These are phyloP conservation scores for Antrodiella citrinella DNA, from an alignment of 768 basidiomycete genomes.

Conservation along the genomic window DNA sequence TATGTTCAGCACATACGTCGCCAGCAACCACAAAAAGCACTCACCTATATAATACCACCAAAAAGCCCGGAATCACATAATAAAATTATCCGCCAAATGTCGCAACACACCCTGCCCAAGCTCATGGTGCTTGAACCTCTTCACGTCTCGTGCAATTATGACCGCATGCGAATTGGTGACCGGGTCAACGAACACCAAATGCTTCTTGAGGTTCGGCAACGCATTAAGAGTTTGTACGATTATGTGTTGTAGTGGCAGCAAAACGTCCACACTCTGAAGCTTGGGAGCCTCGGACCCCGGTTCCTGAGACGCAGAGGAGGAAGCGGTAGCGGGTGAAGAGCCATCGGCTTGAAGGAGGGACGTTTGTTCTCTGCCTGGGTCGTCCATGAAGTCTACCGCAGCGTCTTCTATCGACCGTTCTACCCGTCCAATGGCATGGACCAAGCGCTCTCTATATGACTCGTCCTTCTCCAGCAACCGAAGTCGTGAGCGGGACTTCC, in stretches of 20 bases:
- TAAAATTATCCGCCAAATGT: conserved; percentile 64
- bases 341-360: background rate
- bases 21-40: too few relatives aligned
- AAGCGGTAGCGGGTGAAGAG: background rate
- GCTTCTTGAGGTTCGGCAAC: conserved; percentile 62
- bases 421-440: conserved; percentile 46
- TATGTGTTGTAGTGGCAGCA: conserved; percentile 48
- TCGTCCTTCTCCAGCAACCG: conserved; percentile 51
- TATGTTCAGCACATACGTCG: too few relatives aligned
- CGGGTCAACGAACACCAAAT: conserved; percentile 52
- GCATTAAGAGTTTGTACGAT: conserved; percentile 56
- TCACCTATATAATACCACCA: too few relatives aligned
- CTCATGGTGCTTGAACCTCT: conserved; percentile 48
- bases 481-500: conserved; percentile 57
- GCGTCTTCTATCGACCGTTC: conserved; percentile 55
- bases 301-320: background rate
- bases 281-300: conserved; percentile 21
- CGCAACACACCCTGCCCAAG: conserved; percentile 57
- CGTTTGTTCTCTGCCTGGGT: conserved; percentile 4
- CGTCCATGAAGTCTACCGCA: conserved; percentile 53
- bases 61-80: conserved; percentile 32
- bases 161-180: conserved; percentile 62
- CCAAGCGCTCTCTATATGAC: conserved; percentile 40
- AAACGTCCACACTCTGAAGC: conserved; percentile 18
- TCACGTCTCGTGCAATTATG: conserved; percentile 62